Percentiles rank a stretch among this genome's conserved stretches.
phyloP scores from a whole-genome alignment of 2,329 filamentous ascomycete genomes.

The Colletotrichum sp. region DNA sequence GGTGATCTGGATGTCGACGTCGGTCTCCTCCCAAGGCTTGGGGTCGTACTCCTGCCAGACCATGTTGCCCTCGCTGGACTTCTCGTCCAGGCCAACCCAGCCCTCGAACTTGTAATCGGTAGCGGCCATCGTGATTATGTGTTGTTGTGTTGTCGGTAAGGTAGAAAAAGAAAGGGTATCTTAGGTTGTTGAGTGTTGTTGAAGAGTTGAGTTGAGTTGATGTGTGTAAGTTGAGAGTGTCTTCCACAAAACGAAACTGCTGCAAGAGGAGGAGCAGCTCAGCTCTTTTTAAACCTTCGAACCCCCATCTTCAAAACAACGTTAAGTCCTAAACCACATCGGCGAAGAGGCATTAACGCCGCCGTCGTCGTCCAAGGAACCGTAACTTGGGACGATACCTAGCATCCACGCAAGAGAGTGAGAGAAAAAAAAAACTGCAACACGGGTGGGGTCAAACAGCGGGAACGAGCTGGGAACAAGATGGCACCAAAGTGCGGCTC shows the following conservation, averaged over 20 bases:
- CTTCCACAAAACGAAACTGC: neutral
- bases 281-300: constrained; percentile 3
- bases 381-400: neutral
- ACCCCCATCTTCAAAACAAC: neutral
- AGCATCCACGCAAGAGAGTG: neutral
- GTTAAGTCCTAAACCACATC: constrained; percentile 17
- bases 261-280: neutral
- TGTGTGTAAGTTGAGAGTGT: neutral
- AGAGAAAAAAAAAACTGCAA: neutral
- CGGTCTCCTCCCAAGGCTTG: constrained; percentile 69
- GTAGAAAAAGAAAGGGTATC: neutral
- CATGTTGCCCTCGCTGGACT: constrained; percentile 56
- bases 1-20: constrained; percentile 69
- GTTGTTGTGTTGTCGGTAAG: neutral
- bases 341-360: constrained; percentile 19
- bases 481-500: constrained; percentile 12
- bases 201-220: neutral
- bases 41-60: constrained; percentile 62
- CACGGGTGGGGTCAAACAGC: constrained; percentile 11
- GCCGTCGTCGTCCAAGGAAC: constrained; percentile 8
- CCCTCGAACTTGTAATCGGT: constrained; percentile 55
- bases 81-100: constrained; percentile 50
- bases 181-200: neutral
- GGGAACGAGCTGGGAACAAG: constrained; percentile 8
- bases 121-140: constrained; percentile 28